A percentile compares a stretch with the other conserved stretches of the same genome.
These are phyloP conservation scores for Colletotrichum neosansevieriae DNA, from an alignment of 2,329 filamentous ascomycete species.

Conservation along the genomic window DNA sequence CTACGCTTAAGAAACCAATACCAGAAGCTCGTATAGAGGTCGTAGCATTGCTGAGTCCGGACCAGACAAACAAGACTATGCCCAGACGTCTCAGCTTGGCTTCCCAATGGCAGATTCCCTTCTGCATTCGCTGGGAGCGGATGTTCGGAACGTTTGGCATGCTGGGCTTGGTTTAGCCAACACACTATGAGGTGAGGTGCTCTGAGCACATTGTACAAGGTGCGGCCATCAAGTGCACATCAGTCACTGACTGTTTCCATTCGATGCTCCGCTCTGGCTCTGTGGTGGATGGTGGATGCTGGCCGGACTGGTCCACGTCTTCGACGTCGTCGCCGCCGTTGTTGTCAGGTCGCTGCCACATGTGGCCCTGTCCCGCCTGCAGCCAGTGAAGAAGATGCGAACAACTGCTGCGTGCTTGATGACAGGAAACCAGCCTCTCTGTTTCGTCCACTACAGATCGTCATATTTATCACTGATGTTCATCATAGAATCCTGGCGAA, in stretches of 20 bases:
- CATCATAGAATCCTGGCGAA: too few relatives aligned
- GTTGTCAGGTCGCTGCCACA: background rate
- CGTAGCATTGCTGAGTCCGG: constrained; percentile 13
- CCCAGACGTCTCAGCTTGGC: constrained; percentile 16
- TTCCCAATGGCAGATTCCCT: background rate
- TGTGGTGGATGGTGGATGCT: background rate
- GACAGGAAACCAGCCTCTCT: too few relatives aligned
- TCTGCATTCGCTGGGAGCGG: constrained; percentile 25
- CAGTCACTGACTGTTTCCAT: constrained; percentile 16
- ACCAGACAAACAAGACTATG: background rate
- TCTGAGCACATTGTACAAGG: background rate
- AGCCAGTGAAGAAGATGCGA: background rate
- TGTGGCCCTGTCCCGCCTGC: background rate
- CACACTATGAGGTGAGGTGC: constrained; percentile 11
- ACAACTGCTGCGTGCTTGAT: too few relatives aligned
- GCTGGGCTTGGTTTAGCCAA: constrained; percentile 29
- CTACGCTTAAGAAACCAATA: too few relatives aligned
- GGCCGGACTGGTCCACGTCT: background rate
- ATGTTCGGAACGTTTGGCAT: constrained; percentile 33
- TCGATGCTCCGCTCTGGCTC: background rate
- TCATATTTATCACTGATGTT: too few relatives aligned
- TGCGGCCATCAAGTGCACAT: constrained; percentile 9
- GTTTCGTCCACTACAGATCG: too few relatives aligned
- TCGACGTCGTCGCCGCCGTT: background rate
- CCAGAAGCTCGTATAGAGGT: background rate